Base-by-base conservation (phyloP, 2,329 filamentous ascomycete species). In the Paraconiothyrium sp. region DNA sequence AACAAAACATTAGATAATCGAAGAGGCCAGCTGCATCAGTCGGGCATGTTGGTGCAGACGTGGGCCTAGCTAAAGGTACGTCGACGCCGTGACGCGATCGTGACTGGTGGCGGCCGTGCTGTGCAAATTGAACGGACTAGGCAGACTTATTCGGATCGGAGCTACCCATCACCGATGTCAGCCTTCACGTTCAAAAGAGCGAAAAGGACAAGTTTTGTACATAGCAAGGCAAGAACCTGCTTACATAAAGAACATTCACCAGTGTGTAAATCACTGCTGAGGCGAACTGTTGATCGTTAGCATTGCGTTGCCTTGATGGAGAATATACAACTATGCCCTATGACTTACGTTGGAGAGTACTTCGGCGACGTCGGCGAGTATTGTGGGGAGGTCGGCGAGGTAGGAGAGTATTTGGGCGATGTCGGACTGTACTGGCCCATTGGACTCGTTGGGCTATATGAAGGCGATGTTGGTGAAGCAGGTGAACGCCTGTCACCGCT, bases 401-500 rank as follows among this genome's bases (percentile, higher is more conserved):
- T 72, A 3, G 69, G 69, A 27, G 65, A 68, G 39, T 62, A 74
- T 49, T 72, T 73, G 0, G 78, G 78, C 24, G 75, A 79, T 1
- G 79, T 80, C 14, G 79, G 79, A 14, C 77, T 80, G 78, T 90
- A 91, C 24, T 54, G 50, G 22, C 50, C 50, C 50, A 54, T 54
- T n/a, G 78, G 89, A 55, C 86, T 90, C 3, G 89, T 87, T n/a
- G 89, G 89, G 72, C 88, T 90, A 80, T 92, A 92, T 72, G 85
- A 88, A 58, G 90, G 90, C 67, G 88, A 90, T 6, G 88, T 89
- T 3, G 90, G 89, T 3, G 88, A 90, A 49, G 82, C 82, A 67
- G 84, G 84, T 5, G 73, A 76, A 37, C 73, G 72, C 64, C 72
- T 72, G 61, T 77, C 72, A 46, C 72, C 72, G 58, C 68, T 68